phyloP scores from a whole-genome alignment of 495 filamentous ascomycete species.

The Penicillium subrubescens region DNA sequence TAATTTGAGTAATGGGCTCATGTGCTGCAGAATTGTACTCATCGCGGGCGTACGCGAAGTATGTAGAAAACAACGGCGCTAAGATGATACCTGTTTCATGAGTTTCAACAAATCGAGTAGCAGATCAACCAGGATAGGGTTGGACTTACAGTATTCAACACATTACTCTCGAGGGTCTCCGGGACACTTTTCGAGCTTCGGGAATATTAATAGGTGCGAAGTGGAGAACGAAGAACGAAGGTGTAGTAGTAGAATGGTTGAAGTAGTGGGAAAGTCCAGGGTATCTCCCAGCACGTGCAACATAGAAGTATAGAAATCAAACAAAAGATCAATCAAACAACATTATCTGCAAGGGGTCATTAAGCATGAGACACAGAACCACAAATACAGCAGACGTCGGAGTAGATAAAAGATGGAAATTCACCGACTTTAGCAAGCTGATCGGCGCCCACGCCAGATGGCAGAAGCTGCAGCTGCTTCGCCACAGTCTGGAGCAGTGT shows the following conservation, averaged over 20 bases:
- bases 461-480: constrained; percentile 42
- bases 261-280: background rate
- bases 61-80: constrained; percentile 7
- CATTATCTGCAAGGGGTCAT: constrained; percentile 17
- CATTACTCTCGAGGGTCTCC: constrained; percentile 19
- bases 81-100: constrained; percentile 2
- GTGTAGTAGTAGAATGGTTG: background rate
- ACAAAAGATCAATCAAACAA: constrained; percentile 1
- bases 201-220: constrained; percentile 17
- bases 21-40: constrained; percentile 32
- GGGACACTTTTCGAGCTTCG: constrained; percentile 14
- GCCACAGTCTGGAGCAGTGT: constrained; percentile 44
- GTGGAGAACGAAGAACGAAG: constrained; percentile 10
- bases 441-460: constrained; percentile 23
- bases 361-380: constrained; percentile 10
- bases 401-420: constrained; percentile 30
- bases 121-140: background rate
- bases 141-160: constrained; percentile 8
- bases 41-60: constrained; percentile 32
- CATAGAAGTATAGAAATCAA: constrained; percentile 10
- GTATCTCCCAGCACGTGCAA: constrained; percentile 20
- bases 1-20: constrained; percentile 28
- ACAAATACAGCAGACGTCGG: constrained; percentile 16
- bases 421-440: constrained; percentile 25
- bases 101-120: constrained; percentile 4